A percentile compares a stretch with the other conserved stretches of the same genome.
Evolutionary conservation across 192 early-diverging fungal genomes (phyloP).

Genomic region (Gamsiella multidivaricata): DNA sequence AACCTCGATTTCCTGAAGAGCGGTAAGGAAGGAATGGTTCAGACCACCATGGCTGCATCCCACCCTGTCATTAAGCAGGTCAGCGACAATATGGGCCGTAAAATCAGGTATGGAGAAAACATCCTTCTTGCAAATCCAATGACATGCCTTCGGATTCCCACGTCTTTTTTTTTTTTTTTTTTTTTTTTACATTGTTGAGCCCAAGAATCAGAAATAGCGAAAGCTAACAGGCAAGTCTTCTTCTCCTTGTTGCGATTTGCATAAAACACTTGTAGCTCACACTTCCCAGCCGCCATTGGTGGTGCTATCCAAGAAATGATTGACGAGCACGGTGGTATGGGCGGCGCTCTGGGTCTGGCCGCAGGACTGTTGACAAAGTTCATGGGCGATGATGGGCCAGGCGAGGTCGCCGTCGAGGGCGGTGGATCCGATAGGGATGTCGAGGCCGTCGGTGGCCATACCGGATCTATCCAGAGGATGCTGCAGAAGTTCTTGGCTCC

Average conservation of each 20-base stretch:
- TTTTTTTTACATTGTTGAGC: neutral
- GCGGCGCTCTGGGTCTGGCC: constrained; percentile 21
- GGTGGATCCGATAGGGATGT: constrained; percentile 18
- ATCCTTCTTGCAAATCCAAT: too few relatives aligned
- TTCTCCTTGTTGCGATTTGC: neutral
- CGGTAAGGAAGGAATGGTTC: constrained; percentile 46
- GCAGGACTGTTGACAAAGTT: constrained; percentile 40
- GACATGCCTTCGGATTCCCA: neutral
- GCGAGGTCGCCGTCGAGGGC: constrained; percentile 8
- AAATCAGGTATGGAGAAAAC: constrained; percentile 50
- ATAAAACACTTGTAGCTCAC: constrained; percentile 17
- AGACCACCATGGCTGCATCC: constrained; percentile 38
- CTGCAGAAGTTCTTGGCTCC: constrained; percentile 39
- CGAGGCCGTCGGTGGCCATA: constrained; percentile 11
- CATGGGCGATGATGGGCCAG: constrained; percentile 19
- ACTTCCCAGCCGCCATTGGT: constrained; percentile 33
- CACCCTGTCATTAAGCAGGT: constrained; percentile 47
- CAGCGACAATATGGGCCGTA: constrained; percentile 32
- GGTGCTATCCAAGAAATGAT: constrained; percentile 36
- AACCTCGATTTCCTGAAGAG: constrained; percentile 43
- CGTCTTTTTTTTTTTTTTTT: neutral
- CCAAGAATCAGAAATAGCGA: neutral
- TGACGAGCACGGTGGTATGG: constrained; percentile 38
- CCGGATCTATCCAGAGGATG: constrained; percentile 21
- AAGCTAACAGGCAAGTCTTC: neutral